Base-by-base conservation (phyloP, 768 basidiomycete genomes). In the Suillus spraguei region DNA sequence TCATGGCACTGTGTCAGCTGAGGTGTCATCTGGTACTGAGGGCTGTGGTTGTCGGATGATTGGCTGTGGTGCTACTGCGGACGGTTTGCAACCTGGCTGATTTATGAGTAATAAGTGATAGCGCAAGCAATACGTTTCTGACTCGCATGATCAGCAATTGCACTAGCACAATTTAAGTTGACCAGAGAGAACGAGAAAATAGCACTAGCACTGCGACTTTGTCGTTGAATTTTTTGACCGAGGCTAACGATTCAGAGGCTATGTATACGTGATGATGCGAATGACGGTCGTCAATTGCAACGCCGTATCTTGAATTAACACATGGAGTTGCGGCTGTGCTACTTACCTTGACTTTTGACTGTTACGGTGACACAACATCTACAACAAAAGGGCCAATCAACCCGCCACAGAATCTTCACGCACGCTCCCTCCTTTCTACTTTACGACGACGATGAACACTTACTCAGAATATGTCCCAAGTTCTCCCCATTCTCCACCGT, bases 51-150 rank as follows among this genome's bases (percentile, higher is more conserved):
- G 64, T 9, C 58, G 66, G 14, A 62, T 55, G 39, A 24, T 17
- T 33, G 13, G 32, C n/a, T 33, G 32, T 28, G 44, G 28, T 17
- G 38, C 10, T 22, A 6, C 38, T 14, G 53, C 49, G 24, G 24
- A 5, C 46, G 72, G 59, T 38, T 74, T 50, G 7, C 67, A 69
- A 2, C 77, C 74, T 28, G 6, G 24, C 24, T 49, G 24, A 4
- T 16, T 28, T 8, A 22, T 50, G 28, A 50, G 16, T 50, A 9
- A 49, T 50, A 9, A 49, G 24, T 50, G 16, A 20, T 32, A 17
- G 32, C 10, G 5, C 20, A 16, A 50, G n/a, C 4, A 16, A 41
- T 14, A 41, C 39, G 7, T 42, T 42, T 20, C 8, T 20, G 42
- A 41, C 5, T 41, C 39, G n/a, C n/a, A n/a, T n/a, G n/a, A n/a